Conservation (phyloP, 352 stramenopile genomes). For the Pythium graminicola region DNA sequence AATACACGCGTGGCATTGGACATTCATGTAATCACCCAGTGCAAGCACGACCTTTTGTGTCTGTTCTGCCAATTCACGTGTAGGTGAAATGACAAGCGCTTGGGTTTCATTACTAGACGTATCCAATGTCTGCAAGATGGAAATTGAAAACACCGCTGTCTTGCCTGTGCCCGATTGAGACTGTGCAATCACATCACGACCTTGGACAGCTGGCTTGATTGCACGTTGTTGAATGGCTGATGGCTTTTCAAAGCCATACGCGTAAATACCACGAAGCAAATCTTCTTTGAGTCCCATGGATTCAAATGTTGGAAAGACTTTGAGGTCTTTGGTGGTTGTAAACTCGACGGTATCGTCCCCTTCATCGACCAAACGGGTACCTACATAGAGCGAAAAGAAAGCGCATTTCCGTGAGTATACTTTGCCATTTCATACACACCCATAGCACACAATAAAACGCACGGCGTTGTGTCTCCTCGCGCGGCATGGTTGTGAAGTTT, state of each 20-base stretch:
- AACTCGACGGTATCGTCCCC: constrained; percentile 82
- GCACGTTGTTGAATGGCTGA: constrained; percentile 98
- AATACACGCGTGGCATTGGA: constrained; percentile 95
- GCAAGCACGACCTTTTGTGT: constrained; percentile 94
- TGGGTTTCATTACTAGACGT: constrained; percentile 81
- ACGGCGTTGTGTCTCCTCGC: constrained; percentile 20
- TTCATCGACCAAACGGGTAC: constrained; percentile 58
- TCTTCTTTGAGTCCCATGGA: constrained; percentile 90
- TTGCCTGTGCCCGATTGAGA: constrained; percentile 99
- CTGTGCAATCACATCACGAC: constrained; percentile 99
- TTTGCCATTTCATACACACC: not conserved
- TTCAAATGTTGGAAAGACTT: constrained; percentile 86
- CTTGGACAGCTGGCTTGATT: constrained; percentile 98
- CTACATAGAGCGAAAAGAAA: constrained; percentile 21
- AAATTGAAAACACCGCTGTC: constrained; percentile 99
- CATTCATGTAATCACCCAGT: constrained; percentile 97
- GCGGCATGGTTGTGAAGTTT: constrained; percentile 11
- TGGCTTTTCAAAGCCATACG: constrained; percentile 95
- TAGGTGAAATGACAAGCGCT: constrained; percentile 89
- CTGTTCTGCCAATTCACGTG: constrained; percentile 92
- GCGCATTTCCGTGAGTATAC: constrained; percentile 2
- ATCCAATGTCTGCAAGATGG: constrained; percentile 88
- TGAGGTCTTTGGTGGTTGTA: constrained; percentile 87
- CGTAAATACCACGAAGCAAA: constrained; percentile 87
- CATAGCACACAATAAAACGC: not conserved